Conservation (phyloP, 257 asterid species). For the Nicotiana tomentosiformis region DNA sequence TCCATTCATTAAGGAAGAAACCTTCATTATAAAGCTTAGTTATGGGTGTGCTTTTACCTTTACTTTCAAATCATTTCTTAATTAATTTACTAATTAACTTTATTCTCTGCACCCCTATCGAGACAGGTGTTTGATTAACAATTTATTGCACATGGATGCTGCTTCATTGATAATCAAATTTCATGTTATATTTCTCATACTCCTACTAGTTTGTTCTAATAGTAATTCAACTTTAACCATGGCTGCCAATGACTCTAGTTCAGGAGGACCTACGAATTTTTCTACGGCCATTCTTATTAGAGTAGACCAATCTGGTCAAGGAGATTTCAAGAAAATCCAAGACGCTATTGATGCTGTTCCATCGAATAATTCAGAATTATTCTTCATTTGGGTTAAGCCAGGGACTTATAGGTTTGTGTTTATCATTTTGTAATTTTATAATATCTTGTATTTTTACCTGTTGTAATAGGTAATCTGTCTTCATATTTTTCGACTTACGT, state of each 20-base stretch:
- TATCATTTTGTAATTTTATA: neutral
- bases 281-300: slow-evolving; percentile 37
- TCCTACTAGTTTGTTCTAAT: neutral
- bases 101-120: slow-evolving; percentile 11
- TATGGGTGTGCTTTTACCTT: slow-evolving; percentile 12
- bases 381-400: slow-evolving; percentile 40
- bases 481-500: neutral
- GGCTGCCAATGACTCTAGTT: slow-evolving; percentile 26
- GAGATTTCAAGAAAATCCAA: slow-evolving; percentile 35
- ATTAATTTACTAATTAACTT: slow-evolving; percentile 10
- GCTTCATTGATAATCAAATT: slow-evolving; percentile 6
- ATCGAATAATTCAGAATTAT: slow-evolving; percentile 25
- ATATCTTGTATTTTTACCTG: neutral
- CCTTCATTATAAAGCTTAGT: neutral
- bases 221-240: neutral
- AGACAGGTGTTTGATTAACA: neutral
- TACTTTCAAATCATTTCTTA: slow-evolving; percentile 17
- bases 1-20: slow-evolving; percentile 18
- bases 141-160: slow-evolving; percentile 27
- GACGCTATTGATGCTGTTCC: slow-evolving; percentile 49
- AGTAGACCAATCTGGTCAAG: slow-evolving; percentile 44
- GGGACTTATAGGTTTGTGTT: slow-evolving; percentile 37
- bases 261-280: slow-evolving; percentile 8
- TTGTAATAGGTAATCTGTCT: neutral
- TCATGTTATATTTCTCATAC: neutral